These are phyloP conservation scores for Lasiodiplodia gonubiensis DNA, from an alignment of 2,329 filamentous ascomycete genomes.

Conservation along the genomic window DNA sequence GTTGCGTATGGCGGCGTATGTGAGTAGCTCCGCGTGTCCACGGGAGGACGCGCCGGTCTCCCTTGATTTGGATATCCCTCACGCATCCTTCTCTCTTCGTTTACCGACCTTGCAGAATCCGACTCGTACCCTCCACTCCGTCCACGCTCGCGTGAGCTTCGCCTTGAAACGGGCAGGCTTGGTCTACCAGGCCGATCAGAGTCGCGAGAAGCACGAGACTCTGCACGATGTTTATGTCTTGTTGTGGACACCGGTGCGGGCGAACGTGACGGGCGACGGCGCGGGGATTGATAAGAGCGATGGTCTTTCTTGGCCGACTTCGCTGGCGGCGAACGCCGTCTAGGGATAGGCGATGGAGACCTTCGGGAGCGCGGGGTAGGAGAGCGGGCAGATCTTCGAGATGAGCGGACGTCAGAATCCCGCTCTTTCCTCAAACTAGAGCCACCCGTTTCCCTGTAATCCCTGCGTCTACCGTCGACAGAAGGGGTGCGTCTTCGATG, in stretches of 20 bases:
- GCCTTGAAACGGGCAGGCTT: conserved; percentile 35
- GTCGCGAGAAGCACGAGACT: conserved; percentile 34
- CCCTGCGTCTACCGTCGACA: conserved; percentile 34
- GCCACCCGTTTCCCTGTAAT: conserved; percentile 16
- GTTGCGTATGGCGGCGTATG: conserved; percentile 64
- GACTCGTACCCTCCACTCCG: conserved; percentile 41
- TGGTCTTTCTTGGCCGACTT: conserved; percentile 35
- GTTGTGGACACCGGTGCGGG: conserved; percentile 34
- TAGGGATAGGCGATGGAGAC: conserved; percentile 36
- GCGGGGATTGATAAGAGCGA: conserved; percentile 37
- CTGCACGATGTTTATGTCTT: conserved; percentile 31
- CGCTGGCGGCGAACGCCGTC: conserved; percentile 37
- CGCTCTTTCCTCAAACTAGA: conserved; percentile 24
- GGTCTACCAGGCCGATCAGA: conserved; percentile 30
- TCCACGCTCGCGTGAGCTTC: conserved; percentile 38
- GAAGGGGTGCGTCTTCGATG: conserved; percentile 36
- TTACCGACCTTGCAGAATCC: conserved; percentile 38
- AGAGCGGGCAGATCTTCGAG: conserved; percentile 38
- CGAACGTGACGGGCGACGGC: conserved; percentile 39
- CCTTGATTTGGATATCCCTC: conserved; percentile 44
- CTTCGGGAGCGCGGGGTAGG: conserved; percentile 40
- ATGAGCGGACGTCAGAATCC: conserved; percentile 34
- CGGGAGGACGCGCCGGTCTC: conserved; percentile 48
- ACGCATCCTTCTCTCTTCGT: conserved; percentile 39
- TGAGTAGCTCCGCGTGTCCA: conserved; percentile 57